These are phyloP conservation scores for Diaporthe amygdali DNA, from an alignment of 2,329 filamentous ascomycete genomes.

Conservation along the genomic window DNA sequence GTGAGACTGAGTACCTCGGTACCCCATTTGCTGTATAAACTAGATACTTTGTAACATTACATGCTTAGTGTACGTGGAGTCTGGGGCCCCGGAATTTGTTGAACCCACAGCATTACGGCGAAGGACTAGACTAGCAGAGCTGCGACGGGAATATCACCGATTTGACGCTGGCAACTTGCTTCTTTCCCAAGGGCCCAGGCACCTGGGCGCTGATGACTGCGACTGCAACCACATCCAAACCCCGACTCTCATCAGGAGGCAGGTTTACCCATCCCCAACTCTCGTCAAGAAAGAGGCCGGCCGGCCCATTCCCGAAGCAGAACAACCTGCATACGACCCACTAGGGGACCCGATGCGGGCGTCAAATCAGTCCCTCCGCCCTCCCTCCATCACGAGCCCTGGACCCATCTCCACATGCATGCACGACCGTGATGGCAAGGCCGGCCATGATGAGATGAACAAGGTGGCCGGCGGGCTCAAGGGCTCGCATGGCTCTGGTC, in stretches of 20 bases:
- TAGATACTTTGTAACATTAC: neutral
- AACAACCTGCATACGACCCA: constrained; percentile 16
- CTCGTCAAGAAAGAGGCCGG: neutral
- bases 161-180: neutral
- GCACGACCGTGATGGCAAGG: neutral
- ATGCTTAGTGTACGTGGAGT: constrained; percentile 1
- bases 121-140: neutral
- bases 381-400: constrained; percentile 6
- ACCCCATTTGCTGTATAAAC: neutral
- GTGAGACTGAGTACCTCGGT: neutral
- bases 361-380: constrained; percentile 8
- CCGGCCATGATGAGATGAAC: constrained; percentile 4
- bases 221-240: neutral
- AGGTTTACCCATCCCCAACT: neutral
- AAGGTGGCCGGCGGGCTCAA: neutral
- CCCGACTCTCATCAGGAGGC: neutral
- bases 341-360: neutral
- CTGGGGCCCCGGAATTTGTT: constrained; percentile 19
- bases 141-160: constrained; percentile 8
- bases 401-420: constrained; percentile 6
- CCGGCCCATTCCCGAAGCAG: constrained; percentile 14
- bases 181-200: neutral
- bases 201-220: neutral
- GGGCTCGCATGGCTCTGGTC: neutral
- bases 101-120: neutral